Percentiles rank a stretch among this genome's conserved stretches.
These are phyloP conservation scores for Apophysomyces variabilis DNA, from an alignment of 371 early-diverging fungal species.

Conservation along the genomic window DNA sequence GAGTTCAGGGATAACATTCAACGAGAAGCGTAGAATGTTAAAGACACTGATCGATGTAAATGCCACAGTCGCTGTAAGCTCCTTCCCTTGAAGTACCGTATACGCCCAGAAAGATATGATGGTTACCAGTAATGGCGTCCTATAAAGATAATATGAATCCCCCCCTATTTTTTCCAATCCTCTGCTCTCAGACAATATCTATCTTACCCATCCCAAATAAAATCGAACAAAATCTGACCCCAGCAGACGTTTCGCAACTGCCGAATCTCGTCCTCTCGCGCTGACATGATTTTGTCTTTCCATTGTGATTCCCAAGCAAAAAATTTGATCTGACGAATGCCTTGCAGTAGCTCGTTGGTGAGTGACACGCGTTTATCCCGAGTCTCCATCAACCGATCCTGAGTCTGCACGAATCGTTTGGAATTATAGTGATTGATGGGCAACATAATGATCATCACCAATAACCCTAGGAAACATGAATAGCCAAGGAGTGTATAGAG, in stretches of 20 bases:
- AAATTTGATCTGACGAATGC: conserved; percentile 74
- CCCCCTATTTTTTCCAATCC: not conserved
- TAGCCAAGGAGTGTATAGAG: conserved; percentile 68
- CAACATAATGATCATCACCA: conserved; percentile 56
- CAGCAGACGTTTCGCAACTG: conserved; percentile 45
- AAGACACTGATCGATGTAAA: conserved; percentile 63
- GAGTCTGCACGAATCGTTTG: conserved; percentile 53
- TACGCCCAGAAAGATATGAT: conserved; percentile 58
- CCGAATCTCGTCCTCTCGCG: conserved; percentile 56
- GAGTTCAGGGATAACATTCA: conserved; percentile 59
- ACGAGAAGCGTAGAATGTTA: conserved; percentile 53
- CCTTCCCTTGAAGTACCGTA: conserved; percentile 55
- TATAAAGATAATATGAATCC: conserved; percentile 4
- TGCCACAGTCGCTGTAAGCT: conserved; percentile 60
- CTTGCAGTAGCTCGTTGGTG: conserved; percentile 66
- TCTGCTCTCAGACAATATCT: not conserved
- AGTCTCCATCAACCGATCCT: conserved; percentile 56
- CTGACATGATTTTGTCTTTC: conserved; percentile 48
- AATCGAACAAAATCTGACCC: conserved; percentile 26
- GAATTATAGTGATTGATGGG: conserved; percentile 62
- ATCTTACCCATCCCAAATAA: conserved; percentile 46
- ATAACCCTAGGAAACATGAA: conserved; percentile 69
- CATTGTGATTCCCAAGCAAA: conserved; percentile 65
- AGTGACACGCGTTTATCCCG: conserved; percentile 59
- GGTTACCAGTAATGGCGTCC: conserved; percentile 58